Percentiles rank a stretch among this genome's conserved stretches.
phyloP scores from a whole-genome alignment of 371 early-diverging fungal genomes.

The Globomyces sp. region DNA sequence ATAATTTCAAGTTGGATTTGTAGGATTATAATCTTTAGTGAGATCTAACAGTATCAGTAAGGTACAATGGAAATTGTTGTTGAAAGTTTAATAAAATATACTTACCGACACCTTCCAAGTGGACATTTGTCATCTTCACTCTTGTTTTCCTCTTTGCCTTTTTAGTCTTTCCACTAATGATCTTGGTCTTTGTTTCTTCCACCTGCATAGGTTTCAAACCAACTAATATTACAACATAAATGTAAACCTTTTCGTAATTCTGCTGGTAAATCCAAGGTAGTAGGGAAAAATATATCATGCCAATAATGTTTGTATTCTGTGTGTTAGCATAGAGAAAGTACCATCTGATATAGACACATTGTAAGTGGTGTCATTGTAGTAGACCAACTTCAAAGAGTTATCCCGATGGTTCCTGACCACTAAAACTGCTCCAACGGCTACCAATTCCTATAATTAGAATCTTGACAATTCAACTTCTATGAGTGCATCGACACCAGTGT shows the following conservation, averaged over 20 bases:
- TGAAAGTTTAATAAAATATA: background rate
- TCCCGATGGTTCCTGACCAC: constrained; percentile 50
- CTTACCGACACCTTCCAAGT: constrained; percentile 20
- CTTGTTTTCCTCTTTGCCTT: constrained; percentile 8
- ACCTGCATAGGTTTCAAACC: constrained; percentile 76
- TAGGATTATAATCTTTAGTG: too few species aligned
- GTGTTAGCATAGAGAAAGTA: constrained; percentile 47
- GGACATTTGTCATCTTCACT: constrained; percentile 26
- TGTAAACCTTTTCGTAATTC: constrained; percentile 53
- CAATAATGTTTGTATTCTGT: constrained; percentile 76
- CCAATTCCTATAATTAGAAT: constrained; percentile 60
- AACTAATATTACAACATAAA: constrained; percentile 37
- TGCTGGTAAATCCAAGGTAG: constrained; percentile 57
- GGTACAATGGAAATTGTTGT: too few species aligned
- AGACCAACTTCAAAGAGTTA: constrained; percentile 64
- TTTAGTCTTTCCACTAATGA: constrained; percentile 17
- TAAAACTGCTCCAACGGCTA: constrained; percentile 50
- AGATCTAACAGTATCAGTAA: too few species aligned
- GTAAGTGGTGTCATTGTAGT: constrained; percentile 49
- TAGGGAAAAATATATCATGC: constrained; percentile 62
- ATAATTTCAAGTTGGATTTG: too few species aligned
- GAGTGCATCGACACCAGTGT: constrained; percentile 24
- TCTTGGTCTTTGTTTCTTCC: constrained; percentile 26
- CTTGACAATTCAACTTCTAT: background rate
- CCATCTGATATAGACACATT: too few species aligned